Conservation (phyloP, 257 asterid species). For the Solanum chiquidenum region DNA sequence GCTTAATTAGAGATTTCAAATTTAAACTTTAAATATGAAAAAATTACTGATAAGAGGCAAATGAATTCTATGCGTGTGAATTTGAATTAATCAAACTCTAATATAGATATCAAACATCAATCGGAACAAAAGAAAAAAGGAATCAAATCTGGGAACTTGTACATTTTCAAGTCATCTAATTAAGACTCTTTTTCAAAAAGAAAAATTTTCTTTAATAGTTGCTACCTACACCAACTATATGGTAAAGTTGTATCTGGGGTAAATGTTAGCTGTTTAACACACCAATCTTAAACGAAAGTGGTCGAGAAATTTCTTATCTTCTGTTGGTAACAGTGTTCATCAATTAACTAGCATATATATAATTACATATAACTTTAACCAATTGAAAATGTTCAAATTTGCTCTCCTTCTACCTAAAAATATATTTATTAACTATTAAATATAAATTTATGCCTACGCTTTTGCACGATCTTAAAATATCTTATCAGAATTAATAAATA, state of each 20-base stretch:
- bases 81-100: rapidly evolving
- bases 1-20: not conserved
- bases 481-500: too few relatives aligned
- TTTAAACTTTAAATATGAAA: too few relatives aligned
- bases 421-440: too few relatives aligned
- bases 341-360: not conserved
- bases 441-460: too few relatives aligned
- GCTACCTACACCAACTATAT: not conserved
- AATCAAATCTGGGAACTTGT: not conserved
- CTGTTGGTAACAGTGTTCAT: not conserved
- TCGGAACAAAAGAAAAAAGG: not conserved
- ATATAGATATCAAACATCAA: not conserved
- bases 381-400: not conserved
- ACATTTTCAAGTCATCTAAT: not conserved
- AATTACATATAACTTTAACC: too few relatives aligned
- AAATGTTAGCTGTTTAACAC: not conserved
- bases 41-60: rapidly evolving
- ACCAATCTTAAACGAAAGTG: not conserved
- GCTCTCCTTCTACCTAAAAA: not conserved
- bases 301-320: not conserved
- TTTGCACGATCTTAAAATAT: not conserved
- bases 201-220: not conserved
- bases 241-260: not conserved
- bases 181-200: not conserved
- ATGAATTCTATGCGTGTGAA: rapidly evolving